Base-by-base conservation (phyloP, 2,329 filamentous ascomycete species). In the Neospermospora avenae region DNA sequence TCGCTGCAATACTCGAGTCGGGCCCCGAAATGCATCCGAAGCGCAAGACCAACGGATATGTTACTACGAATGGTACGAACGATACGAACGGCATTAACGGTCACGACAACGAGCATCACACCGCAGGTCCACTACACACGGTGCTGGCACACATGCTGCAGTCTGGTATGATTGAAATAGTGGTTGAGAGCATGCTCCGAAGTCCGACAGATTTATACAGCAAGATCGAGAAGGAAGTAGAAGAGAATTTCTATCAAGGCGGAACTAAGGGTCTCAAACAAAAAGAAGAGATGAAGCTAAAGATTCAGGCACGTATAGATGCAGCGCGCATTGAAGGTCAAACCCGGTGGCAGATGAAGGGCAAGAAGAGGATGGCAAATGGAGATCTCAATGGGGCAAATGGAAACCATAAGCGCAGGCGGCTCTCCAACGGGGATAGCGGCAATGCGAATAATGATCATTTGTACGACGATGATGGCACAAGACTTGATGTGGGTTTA, bases 101-200 rank as follows among this genome's bases (percentile, higher is more conserved):
- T 13, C 42, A 59, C 42, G 41, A 65, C 45, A 45, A 64, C 59
- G 28, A 60, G 53, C 51, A 58, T 64, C 44, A 48, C 41, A 61
- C 69, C 18, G 60, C 63, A 7, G 74, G 78, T n/a, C 78, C 82
- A 25, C 62, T 77, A 41, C 71, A 75, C 60, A 66, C 70, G 24
- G 74, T 78, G 41, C 73, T 84, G 41, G 72, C 76, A 35, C 70
- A 73, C 14, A 72, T 85, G 39, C 81, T 93, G 44, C 79, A 84
- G 56, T 79, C 82, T 31, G 89, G 90, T 53, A 82, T 91, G 63
- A 73, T 95, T 52, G 84, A 88, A 65, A 85, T 85, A 6, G 83
- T 91, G 24, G 77, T 76, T 31, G 74, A 77, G 4, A 78, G 76
- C 58, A 84, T 81, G 55, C 85, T 87, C 61, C 79, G 81, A 67